Evolutionary conservation across 192 early-diverging fungal genomes (phyloP).

Genomic region (Paraglomus occultum): DNA sequence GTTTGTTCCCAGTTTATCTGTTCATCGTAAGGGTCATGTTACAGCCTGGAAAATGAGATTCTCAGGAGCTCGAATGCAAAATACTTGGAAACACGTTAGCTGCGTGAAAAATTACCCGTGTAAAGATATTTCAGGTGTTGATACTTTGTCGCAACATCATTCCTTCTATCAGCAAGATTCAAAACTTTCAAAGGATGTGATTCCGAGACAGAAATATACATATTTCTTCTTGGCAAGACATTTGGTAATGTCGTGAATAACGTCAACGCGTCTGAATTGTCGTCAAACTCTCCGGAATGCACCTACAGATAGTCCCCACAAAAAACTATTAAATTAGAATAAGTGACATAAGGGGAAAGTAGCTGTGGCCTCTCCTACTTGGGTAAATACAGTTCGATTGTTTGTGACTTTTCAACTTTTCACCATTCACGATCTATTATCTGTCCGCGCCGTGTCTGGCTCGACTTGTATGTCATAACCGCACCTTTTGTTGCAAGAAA

Average conservation of each 20-base stretch:
- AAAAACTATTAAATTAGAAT: not conserved
- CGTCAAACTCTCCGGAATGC: slow-evolving; percentile 50
- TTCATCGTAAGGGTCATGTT: no score
- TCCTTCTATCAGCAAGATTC: slow-evolving; percentile 30
- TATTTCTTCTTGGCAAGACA: slow-evolving; percentile 63
- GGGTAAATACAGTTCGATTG: no score
- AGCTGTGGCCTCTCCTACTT: not conserved
- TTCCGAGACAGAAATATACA: slow-evolving; percentile 57
- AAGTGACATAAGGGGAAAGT: not conserved
- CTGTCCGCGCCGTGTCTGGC: not conserved
- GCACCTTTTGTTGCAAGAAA: slow-evolving; percentile 35
- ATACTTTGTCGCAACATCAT: not conserved
- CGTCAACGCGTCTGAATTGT: slow-evolving; percentile 63
- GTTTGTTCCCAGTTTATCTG: no score
- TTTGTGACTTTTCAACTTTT: no score
- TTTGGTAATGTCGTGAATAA: slow-evolving; percentile 64
- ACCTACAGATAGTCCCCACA: slow-evolving; percentile 32
- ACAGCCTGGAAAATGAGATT: no score
- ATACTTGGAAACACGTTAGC: no score
- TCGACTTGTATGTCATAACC: not conserved
- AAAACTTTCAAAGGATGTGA: slow-evolving; percentile 40
- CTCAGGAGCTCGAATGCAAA: no score
- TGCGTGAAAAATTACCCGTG: slow-evolving; percentile 2
- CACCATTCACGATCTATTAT: not conserved
- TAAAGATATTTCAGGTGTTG: slow-evolving; percentile 7